phyloP scores from a whole-genome alignment of 2,329 filamentous ascomycete genomes.

The Dactylonectria macrodidyma region DNA sequence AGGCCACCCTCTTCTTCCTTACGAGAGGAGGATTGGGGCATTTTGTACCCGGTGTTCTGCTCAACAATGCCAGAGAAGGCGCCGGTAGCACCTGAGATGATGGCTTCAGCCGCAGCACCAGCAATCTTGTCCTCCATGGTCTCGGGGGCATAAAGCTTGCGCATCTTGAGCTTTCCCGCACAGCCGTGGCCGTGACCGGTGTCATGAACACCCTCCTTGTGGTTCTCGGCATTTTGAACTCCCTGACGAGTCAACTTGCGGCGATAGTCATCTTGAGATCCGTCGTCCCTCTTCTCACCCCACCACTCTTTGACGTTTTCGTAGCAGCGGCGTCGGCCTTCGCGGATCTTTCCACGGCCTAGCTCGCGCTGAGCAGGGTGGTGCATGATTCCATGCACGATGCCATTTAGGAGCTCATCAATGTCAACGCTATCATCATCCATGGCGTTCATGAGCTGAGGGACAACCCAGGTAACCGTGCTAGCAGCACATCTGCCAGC shows the following conservation, averaged over 20 bases:
- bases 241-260: conserved; percentile 83
- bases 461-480: conserved; percentile 87
- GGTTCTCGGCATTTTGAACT: conserved; percentile 83
- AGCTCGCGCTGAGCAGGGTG: conserved; percentile 84
- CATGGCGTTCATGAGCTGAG: conserved; percentile 90
- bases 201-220: conserved; percentile 88
- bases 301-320: conserved; percentile 88
- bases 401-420: conserved; percentile 79
- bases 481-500: conserved; percentile 86
- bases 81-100: conserved; percentile 71
- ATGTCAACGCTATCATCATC: conserved; percentile 82
- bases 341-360: conserved; percentile 78
- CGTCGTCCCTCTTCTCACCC: conserved; percentile 72
- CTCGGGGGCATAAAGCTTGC: conserved; percentile 72
- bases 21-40: conserved; percentile 54
- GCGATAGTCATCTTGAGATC: conserved; percentile 74
- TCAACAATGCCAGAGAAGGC: conserved; percentile 64
- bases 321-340: conserved; percentile 86
- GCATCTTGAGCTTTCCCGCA: conserved; percentile 82
- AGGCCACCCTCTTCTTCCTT: conserved; percentile 74
- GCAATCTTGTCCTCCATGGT: conserved; percentile 71
- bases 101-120: conserved; percentile 67
- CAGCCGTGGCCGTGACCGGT: conserved; percentile 90
- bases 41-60: conserved; percentile 61
- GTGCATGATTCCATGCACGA: conserved; percentile 87